Evolutionary conservation across 2,329 filamentous ascomycete genomes (phyloP).

Genomic region (Paracorniculantispora psalliotae): DNA sequence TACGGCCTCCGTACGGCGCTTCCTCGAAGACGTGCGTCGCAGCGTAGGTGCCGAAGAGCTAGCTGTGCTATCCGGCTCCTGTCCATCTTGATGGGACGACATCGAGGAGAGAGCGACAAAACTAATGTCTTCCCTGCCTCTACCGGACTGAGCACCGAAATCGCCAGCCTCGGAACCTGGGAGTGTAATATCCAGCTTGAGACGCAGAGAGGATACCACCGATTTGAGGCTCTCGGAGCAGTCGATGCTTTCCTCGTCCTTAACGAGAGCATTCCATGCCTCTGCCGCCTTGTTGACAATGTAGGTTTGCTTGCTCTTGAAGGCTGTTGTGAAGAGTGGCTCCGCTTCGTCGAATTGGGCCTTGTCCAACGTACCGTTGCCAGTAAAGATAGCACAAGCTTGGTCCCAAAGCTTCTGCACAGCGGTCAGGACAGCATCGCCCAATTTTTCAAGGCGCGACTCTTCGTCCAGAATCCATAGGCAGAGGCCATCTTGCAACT

Average conservation of each 20-base stretch:
- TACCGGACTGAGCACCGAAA: slow-evolving; percentile 33
- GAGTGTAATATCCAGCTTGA: slow-evolving; percentile 43
- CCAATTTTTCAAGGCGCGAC: slow-evolving; percentile 35
- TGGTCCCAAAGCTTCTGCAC: slow-evolving; percentile 47
- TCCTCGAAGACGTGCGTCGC: slow-evolving; percentile 19
- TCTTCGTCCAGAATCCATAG: slow-evolving; percentile 60
- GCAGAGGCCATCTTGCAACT: slow-evolving; percentile 57
- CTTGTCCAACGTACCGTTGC: slow-evolving; percentile 31
- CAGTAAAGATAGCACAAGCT: slow-evolving; percentile 36
- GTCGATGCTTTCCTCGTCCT: slow-evolving; percentile 50
- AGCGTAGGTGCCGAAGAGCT: slow-evolving; percentile 15
- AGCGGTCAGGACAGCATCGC: slow-evolving; percentile 35
- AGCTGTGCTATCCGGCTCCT: neutral
- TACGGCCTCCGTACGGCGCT: slow-evolving; percentile 1
- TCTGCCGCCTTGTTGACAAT: slow-evolving; percentile 47
- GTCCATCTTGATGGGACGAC: slow-evolving; percentile 24
- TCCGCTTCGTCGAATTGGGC: slow-evolving; percentile 51
- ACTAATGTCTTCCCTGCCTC: slow-evolving; percentile 44
- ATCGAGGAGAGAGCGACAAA: slow-evolving; percentile 27
- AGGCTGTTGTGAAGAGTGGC: slow-evolving; percentile 49
- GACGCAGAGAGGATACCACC: slow-evolving; percentile 56
- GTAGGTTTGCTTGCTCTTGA: slow-evolving; percentile 51
- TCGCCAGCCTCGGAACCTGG: slow-evolving; percentile 39
- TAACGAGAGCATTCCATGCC: slow-evolving; percentile 68
- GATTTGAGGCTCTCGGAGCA: slow-evolving; percentile 62